These are phyloP conservation scores for Canavalia gladiata DNA, from an alignment of 306 rosid species.

Conservation along the genomic window DNA sequence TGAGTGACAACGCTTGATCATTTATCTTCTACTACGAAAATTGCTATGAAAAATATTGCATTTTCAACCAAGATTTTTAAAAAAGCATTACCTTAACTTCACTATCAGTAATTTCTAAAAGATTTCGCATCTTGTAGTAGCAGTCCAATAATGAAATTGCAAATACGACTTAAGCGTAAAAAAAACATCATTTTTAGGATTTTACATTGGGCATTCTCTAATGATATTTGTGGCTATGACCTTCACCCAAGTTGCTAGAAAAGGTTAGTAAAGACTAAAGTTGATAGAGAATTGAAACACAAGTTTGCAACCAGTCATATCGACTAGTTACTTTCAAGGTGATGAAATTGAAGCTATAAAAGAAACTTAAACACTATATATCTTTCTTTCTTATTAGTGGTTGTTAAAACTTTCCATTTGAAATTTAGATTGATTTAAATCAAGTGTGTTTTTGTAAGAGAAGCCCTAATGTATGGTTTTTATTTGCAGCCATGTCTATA, in stretches of 20 bases:
- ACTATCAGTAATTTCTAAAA: no score
- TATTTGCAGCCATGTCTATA: constrained; percentile 14
- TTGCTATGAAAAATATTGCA: no score
- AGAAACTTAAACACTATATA: constrained; percentile 8
- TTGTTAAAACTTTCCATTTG: constrained; percentile 27
- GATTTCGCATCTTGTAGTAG: no score
- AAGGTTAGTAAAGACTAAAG: constrained; percentile 49
- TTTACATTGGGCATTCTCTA: constrained; percentile 77
- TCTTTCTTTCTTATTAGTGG: constrained; percentile 25
- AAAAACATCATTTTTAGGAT: no score
- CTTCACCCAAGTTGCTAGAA: constrained; percentile 86
- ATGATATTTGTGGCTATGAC: constrained; percentile 88
- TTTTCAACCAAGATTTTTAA: no score
- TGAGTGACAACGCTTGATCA: no score
- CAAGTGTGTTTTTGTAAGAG: constrained; percentile 32
- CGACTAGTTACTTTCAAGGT: background rate
- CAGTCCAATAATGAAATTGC: no score
- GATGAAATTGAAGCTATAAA: constrained; percentile 36
- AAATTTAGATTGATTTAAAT: constrained; percentile 21
- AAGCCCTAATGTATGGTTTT: constrained; percentile 27
- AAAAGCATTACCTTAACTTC: no score
- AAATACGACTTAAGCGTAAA: no score
- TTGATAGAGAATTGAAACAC: constrained; percentile 41
- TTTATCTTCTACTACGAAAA: no score
- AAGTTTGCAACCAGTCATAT: constrained; percentile 34